Base-by-base conservation (phyloP, 2,329 filamentous ascomycete species). In the Epichloe scottii region DNA sequence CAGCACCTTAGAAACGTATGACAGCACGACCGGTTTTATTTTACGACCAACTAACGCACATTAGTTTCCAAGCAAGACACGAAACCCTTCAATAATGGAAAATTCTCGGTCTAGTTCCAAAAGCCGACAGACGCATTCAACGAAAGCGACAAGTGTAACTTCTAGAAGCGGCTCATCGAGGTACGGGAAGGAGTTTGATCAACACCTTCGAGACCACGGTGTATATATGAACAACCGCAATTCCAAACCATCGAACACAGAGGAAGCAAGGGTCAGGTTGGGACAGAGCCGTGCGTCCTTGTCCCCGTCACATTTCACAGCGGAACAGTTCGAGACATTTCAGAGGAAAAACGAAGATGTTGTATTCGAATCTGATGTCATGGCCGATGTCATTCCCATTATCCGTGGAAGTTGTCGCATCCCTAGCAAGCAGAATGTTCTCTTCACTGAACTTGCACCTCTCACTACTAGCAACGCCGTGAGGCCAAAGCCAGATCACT, bases 381-480 rank as follows among this genome's bases (percentile, higher is more conserved):
- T 51, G 19, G 19, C 34, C 5, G 23, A 17, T 17, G 34, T 46
- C 15, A n/a, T 51, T n/a, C 37, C 49, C 5, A 12, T 41, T 14
- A 34, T 51, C 64, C 54, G 54, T 58, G 48, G 57, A 53, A 38
- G 48, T 58, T 50, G 59, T 68, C 2, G 53, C 46, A 51, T 47
- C 10, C 33, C 10, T n/a, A 49, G 21, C 37, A 49, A 26, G 21
- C 45, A 49, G 26, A 46, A 53, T 35, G 37, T 51, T 4, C 49
- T 46, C 5, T 51, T 53, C 12, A 54, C 52, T 3, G 46, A 69
- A 50, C 63, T 72, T 43, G 57, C 61, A 17, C 57, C 54, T 41
- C 58, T 74, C 34, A 68, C 62, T 3, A 59, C 68, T 49, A 58
- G 59, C 1, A 62, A 57, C 21, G 49, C 56, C 17, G 55, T 61